phyloP scores from a whole-genome alignment of 192 early-diverging fungal genomes.

The Linnemannia schmuckeri region DNA sequence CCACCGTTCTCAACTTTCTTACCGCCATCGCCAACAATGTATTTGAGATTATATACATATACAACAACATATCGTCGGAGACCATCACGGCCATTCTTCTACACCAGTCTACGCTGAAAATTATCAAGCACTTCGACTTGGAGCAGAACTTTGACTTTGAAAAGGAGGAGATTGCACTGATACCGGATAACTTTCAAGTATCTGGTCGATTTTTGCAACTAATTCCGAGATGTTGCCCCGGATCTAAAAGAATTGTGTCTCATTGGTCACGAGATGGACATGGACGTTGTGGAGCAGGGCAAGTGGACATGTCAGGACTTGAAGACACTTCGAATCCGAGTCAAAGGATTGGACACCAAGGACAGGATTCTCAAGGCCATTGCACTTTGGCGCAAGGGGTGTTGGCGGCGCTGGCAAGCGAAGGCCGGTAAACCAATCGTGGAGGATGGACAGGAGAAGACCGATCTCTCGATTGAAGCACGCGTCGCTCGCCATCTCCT shows the following conservation, averaged over 20 bases:
- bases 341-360: background rate
- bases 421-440: background rate
- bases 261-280: background rate
- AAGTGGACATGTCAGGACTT: background rate
- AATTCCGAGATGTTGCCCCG: background rate
- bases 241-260: background rate
- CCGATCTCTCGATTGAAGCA: background rate
- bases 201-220: background rate
- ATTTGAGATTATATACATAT: background rate
- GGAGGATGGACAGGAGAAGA: background rate
- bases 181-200: background rate
- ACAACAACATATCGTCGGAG: background rate
- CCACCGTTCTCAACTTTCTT: background rate
- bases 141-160: background rate
- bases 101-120: background rate
- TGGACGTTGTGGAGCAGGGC: background rate
- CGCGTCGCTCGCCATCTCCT: background rate
- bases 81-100: background rate
- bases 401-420: background rate
- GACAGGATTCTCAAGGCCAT: background rate
- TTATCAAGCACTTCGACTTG: background rate
- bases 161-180: background rate
- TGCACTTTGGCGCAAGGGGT: background rate
- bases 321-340: background rate
- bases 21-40: background rate